Conservation (phyloP, 108 stramenopile genomes). For the Pseudonitzschia multiseries region DNA sequence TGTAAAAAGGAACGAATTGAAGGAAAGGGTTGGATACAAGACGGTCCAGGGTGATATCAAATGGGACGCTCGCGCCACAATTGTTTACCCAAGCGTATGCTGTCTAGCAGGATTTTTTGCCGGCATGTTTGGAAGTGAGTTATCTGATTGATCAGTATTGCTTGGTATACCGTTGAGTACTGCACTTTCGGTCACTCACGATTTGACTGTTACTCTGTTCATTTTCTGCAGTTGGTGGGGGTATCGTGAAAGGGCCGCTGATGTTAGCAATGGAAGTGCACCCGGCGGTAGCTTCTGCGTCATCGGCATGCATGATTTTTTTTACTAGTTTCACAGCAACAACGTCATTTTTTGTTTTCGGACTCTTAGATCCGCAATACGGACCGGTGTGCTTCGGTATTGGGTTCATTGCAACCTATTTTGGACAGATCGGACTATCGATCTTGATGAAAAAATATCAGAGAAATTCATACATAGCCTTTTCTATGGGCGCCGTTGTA, state of each 20-base stretch:
- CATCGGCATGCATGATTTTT: slow-evolving; percentile 90
- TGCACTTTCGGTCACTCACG: background rate
- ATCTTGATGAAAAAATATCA: slow-evolving; percentile 69
- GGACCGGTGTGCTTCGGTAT: slow-evolving; percentile 69
- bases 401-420: slow-evolving; percentile 76
- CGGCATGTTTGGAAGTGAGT: slow-evolving; percentile 89
- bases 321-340: slow-evolving; percentile 95
- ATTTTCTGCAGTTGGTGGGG: slow-evolving; percentile 54
- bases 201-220: background rate
- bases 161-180: background rate
- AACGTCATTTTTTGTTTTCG: slow-evolving; percentile 86
- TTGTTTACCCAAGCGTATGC: slow-evolving; percentile 88
- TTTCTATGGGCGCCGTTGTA: slow-evolving; percentile 88
- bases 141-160: background rate
- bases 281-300: slow-evolving; percentile 79
- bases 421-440: slow-evolving; percentile 80
- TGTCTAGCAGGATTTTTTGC: slow-evolving; percentile 93
- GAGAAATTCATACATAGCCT: slow-evolving; percentile 90
- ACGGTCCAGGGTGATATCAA: slow-evolving; percentile 92
- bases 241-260: slow-evolving; percentile 94
- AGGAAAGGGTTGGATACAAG: slow-evolving; percentile 65
- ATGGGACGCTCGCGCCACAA: slow-evolving; percentile 84
- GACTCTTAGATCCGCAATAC: slow-evolving; percentile 76
- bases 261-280: slow-evolving; percentile 94
- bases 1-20: slow-evolving; percentile 58